Evolutionary conservation across 495 filamentous ascomycete species (phyloP).

Genomic region (Lasiosphaeria ovina): DNA sequence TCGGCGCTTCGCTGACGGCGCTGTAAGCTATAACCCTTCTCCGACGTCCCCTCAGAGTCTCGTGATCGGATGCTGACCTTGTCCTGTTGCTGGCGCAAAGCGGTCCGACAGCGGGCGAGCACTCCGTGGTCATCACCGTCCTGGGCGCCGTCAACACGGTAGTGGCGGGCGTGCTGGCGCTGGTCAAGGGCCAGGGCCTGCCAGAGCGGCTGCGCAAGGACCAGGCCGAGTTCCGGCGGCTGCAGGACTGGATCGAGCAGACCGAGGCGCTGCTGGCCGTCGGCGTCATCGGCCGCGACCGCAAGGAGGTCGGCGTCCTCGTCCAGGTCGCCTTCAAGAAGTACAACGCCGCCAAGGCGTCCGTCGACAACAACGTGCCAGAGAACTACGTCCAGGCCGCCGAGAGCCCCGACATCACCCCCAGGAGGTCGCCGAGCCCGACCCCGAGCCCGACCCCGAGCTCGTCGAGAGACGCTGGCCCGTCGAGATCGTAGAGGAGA

Average conservation of each 20-base stretch:
- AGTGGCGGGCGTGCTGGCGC: slow-evolving; percentile 48
- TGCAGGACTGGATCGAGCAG: slow-evolving; percentile 44
- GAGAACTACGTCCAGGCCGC: slow-evolving; percentile 36
- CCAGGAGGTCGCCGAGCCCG: no score
- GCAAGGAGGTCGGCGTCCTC: slow-evolving; percentile 43
- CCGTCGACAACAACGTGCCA: slow-evolving; percentile 43
- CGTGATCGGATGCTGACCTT: neutral
- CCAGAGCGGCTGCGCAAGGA: slow-evolving; percentile 42
- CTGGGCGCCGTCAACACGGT: slow-evolving; percentile 50
- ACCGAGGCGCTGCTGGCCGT: slow-evolving; percentile 32
- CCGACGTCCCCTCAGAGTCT: neutral
- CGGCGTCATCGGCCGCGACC: slow-evolving; percentile 44
- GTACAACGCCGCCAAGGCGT: slow-evolving; percentile 44
- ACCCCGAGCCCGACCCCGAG: no score
- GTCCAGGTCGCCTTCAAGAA: slow-evolving; percentile 45
- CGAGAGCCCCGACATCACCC: neutral
- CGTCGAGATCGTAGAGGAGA: no score
- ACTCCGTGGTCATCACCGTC: slow-evolving; percentile 40
- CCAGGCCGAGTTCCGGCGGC: slow-evolving; percentile 38
- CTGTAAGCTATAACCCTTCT: slow-evolving; percentile 20
- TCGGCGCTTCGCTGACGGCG: slow-evolving; percentile 47
- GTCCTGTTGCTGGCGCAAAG: slow-evolving; percentile 2
- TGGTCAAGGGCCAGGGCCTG: slow-evolving; percentile 45
- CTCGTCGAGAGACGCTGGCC: no score
- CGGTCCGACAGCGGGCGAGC: slow-evolving; percentile 39